These are phyloP conservation scores for Phytopythium oedochilum DNA, from an alignment of 352 stramenopile genomes.

Conservation along the genomic window DNA sequence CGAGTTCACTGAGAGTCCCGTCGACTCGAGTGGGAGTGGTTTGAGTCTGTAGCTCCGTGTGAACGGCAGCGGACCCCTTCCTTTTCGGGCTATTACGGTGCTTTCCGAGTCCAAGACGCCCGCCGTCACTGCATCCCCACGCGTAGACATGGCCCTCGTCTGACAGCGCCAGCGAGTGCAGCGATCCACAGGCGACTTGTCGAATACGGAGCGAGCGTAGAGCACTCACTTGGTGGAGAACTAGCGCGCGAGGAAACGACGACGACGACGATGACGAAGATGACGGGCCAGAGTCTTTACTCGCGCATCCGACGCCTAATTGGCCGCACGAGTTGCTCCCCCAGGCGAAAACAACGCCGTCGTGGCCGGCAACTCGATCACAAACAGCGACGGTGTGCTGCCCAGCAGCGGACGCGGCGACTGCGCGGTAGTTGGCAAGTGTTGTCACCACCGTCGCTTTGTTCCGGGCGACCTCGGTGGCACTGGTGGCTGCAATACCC, in stretches of 20 bases:
- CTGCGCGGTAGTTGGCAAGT: conserved; percentile 53
- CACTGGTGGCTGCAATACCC: conserved; percentile 37
- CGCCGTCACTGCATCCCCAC: conserved; percentile 93
- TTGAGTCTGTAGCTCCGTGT: neutral
- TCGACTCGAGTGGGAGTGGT: conserved; percentile 29
- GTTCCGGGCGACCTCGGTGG: conserved; percentile 47
- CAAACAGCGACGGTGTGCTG: conserved; percentile 68
- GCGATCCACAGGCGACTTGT: conserved; percentile 87
- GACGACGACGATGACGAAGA: conserved; percentile 6
- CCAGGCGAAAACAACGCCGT: conserved; percentile 71
- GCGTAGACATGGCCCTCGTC: conserved; percentile 86
- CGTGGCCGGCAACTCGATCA: conserved; percentile 52
- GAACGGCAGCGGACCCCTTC: neutral
- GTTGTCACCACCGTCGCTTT: conserved; percentile 41
- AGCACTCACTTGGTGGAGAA: conserved; percentile 51
- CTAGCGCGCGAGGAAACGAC: conserved; percentile 44
- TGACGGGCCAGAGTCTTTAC: neutral
- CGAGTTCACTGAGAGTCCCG: conserved; percentile 23
- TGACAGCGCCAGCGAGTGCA: conserved; percentile 89
- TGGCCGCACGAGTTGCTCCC: conserved; percentile 73
- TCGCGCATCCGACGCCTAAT: conserved; percentile 24
- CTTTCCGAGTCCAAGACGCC: conserved; percentile 35
- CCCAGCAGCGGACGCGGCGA: conserved; percentile 49
- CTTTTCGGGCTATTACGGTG: neutral
- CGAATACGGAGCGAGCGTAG: conserved; percentile 40